Evolutionary conservation across 169 alveolate genomes (phyloP).

Genomic region (Hepatocystis sp.): DNA sequence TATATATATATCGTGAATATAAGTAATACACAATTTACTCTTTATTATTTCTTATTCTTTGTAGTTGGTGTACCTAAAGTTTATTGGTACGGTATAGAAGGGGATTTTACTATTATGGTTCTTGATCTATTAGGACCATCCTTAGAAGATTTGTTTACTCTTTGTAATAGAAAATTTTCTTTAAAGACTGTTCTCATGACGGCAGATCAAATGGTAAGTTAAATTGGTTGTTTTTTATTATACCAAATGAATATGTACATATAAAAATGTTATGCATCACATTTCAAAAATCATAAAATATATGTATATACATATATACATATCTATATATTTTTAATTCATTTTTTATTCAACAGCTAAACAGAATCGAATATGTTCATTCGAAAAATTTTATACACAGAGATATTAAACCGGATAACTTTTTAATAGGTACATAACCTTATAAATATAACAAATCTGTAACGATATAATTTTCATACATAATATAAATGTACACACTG

Average conservation of each 20-base stretch:
- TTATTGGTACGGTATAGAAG: slow-evolving; percentile 99
- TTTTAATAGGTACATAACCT: slow-evolving; percentile 88
- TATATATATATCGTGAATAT: too few relatives aligned
- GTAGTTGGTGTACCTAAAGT: slow-evolving; percentile 96
- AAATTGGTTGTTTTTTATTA: too few relatives aligned
- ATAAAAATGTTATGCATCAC: too few relatives aligned
- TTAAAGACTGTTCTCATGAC: slow-evolving; percentile 96
- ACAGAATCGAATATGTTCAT: slow-evolving; percentile 95
- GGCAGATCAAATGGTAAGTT: slow-evolving; percentile 95
- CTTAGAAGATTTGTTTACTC: slow-evolving; percentile 96
- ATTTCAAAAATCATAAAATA: background rate
- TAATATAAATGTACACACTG: background rate
- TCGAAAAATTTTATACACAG: slow-evolving; percentile 97
- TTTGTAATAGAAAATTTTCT: slow-evolving; percentile 95
- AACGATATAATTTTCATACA: background rate
- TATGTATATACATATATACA: background rate
- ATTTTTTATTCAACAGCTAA: slow-evolving; percentile 80
- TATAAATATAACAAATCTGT: slow-evolving; percentile 62
- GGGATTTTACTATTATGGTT: slow-evolving; percentile 98
- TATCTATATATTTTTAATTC: background rate
- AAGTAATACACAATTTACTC: too few relatives aligned
- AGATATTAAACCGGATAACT: slow-evolving; percentile 98
- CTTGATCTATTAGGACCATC: slow-evolving; percentile 98
- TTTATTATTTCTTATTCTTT: background rate
- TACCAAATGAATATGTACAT: background rate